These are phyloP conservation scores for Lactifluus pinguis DNA, from an alignment of 768 basidiomycete species.

Conservation along the genomic window DNA sequence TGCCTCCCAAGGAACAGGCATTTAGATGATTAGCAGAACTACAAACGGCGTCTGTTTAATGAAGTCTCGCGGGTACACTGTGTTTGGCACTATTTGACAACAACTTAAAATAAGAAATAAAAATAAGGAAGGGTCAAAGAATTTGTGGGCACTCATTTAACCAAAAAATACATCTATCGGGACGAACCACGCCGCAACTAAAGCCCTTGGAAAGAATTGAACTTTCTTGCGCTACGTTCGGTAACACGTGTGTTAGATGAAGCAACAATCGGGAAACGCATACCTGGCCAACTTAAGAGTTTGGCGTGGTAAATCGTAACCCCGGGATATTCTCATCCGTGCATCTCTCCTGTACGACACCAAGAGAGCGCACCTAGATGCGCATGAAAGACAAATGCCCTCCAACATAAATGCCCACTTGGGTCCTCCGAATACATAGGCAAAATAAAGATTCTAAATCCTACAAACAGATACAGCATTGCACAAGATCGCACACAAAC, in stretches of 20 bases:
- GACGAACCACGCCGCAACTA: too few species aligned
- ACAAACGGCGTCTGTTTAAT: background rate
- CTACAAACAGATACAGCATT: conserved; percentile 17
- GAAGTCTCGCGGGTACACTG: background rate
- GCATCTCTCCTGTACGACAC: background rate
- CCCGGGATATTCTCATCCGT: too few species aligned
- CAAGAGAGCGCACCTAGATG: background rate
- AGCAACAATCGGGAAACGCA: too few species aligned
- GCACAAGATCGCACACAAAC: background rate
- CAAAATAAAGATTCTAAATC: conserved; percentile 13
- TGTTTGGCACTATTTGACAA: conserved; percentile 13
- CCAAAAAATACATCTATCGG: too few species aligned
- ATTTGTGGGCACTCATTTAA: too few species aligned
- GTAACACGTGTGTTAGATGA: too few species aligned
- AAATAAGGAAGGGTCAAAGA: too few species aligned
- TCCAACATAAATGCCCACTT: background rate
- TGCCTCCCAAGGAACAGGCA: conserved; percentile 98
- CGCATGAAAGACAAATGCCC: background rate
- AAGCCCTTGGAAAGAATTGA: too few species aligned
- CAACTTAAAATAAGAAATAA: too few species aligned
- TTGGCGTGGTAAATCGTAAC: too few species aligned
- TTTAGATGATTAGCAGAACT: conserved; percentile 28
- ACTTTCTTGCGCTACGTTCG: too few species aligned
- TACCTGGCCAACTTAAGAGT: too few species aligned
- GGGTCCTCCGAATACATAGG: background rate